A percentile compares a stretch with the other conserved stretches of the same genome.
These are phyloP conservation scores for Ophiostoma perfectum DNA, from an alignment of 2,329 filamentous ascomycete species.

Conservation along the genomic window DNA sequence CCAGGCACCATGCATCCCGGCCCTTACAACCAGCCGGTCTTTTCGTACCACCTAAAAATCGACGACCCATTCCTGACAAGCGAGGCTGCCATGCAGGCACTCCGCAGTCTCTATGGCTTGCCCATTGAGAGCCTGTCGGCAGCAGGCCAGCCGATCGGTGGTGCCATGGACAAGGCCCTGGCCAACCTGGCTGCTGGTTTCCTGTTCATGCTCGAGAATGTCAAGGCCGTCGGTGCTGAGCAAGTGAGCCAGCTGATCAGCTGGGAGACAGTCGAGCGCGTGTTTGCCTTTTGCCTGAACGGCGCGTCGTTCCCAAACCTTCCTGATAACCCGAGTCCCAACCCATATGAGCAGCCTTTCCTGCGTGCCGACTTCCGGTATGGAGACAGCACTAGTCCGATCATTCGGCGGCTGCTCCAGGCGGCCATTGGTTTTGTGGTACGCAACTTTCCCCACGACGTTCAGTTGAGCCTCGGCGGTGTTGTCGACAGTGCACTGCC, in stretches of 20 bases:
- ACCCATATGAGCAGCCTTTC: constrained; percentile 24
- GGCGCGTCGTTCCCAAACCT: constrained; percentile 31
- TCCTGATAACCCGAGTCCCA: constrained; percentile 28
- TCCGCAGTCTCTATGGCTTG: constrained; percentile 27
- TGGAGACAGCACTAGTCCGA: constrained; percentile 47
- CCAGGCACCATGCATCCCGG: constrained; percentile 18
- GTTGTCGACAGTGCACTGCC: not conserved
- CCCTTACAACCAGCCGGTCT: constrained; percentile 19
- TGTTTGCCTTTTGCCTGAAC: constrained; percentile 25
- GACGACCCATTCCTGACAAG: constrained; percentile 24
- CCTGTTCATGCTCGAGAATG: constrained; percentile 25
- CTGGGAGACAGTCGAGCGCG: constrained; percentile 27
- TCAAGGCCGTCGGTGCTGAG: constrained; percentile 22
- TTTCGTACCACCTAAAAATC: constrained; percentile 17
- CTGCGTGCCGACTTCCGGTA: constrained; percentile 41
- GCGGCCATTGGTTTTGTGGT: constrained; percentile 55
- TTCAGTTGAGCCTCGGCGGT: constrained; percentile 31
- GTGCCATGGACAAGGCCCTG: constrained; percentile 22
- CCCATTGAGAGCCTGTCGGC: constrained; percentile 14
- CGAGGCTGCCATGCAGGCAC: constrained; percentile 21
- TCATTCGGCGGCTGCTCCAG: constrained; percentile 42
- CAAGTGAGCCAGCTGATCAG: constrained; percentile 21
- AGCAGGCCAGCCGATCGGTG: constrained; percentile 1
- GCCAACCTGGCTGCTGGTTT: constrained; percentile 25
- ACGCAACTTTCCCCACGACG: constrained; percentile 54